Base-by-base conservation (phyloP, 1,139 yeast species). In the Yamadazyma sp. region DNA sequence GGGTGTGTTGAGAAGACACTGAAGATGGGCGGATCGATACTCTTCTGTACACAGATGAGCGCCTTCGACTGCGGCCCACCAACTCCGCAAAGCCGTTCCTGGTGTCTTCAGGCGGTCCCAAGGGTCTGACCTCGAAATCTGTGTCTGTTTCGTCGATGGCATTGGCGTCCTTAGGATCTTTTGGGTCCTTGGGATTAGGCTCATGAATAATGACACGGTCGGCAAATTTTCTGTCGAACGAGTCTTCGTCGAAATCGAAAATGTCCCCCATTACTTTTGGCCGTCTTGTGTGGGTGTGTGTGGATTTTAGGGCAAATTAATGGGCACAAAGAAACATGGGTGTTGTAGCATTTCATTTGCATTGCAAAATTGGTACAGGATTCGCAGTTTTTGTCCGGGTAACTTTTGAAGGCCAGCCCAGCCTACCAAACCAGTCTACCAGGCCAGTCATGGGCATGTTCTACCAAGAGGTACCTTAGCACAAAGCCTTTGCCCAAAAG, bases 191-290 rank as follows among this genome's bases (percentile, higher is more conserved):
- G n/a, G n/a, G n/a, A n/a, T n/a, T n/a, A n/a, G 15, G 25, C 4
- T 26, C 40, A 11, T 40, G 45, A 5, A 37, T n/a, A 17, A 40
- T 15, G 2, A 31, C 40, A 5, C 46, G 20, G 6, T 39, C 40
- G 5, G 31, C 34, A 18, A 49, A 35, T 24, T 40, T 43, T 15
- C 33, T 41, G 3, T 42, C 34, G 29, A 54, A 47, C 6, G 51
- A 36, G 14, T 56, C 61, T 31, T 58, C 62, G 41, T 58, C 62
- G 40, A 58, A 58, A 7, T 39, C 42, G 42, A 58, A 58, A 28
- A 58, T 37, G n/a, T 37, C 44, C 15, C 39, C 34, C 49, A 46
- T 43, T 11, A n/a, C 7, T 11, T 34, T 9, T 27, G 17, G 22
- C 8, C 14, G 27, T 24, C 11, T 10, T 24, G 27, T 24, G 27